Conservation (phyloP, 108 stramenopile genomes). For the Cyclotella kingstonii region DNA sequence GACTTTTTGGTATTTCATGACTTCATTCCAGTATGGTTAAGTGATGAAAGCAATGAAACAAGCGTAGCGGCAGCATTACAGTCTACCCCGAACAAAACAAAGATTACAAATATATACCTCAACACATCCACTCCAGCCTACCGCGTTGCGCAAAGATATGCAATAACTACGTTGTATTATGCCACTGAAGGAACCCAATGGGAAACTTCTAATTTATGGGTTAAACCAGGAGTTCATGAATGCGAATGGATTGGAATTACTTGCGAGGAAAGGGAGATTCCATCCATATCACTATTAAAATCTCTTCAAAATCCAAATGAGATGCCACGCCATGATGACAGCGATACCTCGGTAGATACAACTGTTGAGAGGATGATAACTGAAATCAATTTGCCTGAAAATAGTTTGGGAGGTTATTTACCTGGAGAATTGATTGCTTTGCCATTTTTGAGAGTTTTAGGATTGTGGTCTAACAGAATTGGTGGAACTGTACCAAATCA, state of each 20-base stretch:
- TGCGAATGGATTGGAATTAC: constrained; percentile 41
- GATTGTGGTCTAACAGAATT: constrained; percentile 45
- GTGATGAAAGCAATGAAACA: constrained; percentile 23
- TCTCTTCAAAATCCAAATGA: constrained; percentile 22
- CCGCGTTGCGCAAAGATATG: constrained; percentile 44
- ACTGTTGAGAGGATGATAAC: constrained; percentile 33
- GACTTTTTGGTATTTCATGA: constrained; percentile 33
- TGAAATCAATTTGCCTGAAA: constrained; percentile 44
- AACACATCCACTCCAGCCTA: constrained; percentile 22
- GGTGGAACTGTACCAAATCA: constrained; percentile 22
- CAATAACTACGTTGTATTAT: constrained; percentile 32
- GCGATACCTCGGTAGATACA: constrained; percentile 9
- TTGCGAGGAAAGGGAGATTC: constrained; percentile 38
- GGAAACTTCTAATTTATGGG: constrained; percentile 19
- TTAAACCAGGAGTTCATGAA: constrained; percentile 37
- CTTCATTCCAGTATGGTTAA: constrained; percentile 9
- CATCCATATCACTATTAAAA: constrained; percentile 35
- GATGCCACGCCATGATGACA: constrained; percentile 24
- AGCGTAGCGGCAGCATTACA: background rate
- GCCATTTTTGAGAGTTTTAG: constrained; percentile 28
- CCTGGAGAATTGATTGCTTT: constrained; percentile 28
- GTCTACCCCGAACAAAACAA: background rate
- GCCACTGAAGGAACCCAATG: constrained; percentile 42
- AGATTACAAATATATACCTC: constrained; percentile 13
- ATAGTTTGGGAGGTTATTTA: constrained; percentile 32